Evolutionary conservation across 371 early-diverging fungal species (phyloP).

Genomic region (Zychaea mexicana): DNA sequence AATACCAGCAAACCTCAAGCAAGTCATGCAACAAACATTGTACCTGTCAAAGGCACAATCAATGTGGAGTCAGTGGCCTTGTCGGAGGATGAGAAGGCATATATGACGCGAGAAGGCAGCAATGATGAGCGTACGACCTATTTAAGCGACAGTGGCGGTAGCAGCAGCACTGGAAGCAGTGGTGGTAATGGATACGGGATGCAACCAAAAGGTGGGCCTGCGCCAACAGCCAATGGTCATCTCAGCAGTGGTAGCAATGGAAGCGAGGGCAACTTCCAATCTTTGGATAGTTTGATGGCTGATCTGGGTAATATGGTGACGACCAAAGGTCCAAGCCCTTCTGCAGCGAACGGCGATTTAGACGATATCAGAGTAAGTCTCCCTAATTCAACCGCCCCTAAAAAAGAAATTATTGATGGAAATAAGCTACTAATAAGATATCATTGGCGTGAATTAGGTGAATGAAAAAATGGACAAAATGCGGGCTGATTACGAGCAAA

Average conservation of each 20-base stretch:
- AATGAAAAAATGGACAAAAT: slow-evolving; percentile 25
- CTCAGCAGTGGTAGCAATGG: slow-evolving; percentile 26
- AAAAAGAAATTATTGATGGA: not conserved
- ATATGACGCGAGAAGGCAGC: not conserved
- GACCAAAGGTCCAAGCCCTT: not conserved
- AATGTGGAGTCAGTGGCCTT: slow-evolving; percentile 37
- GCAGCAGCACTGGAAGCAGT: slow-evolving; percentile 4
- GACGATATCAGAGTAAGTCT: not conserved
- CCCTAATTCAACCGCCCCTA: not conserved
- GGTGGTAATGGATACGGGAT: not conserved
- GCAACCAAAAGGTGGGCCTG: not conserved
- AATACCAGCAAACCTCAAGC: slow-evolving; percentile 26
- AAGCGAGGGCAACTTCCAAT: slow-evolving; percentile 56
- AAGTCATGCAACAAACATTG: slow-evolving; percentile 48
- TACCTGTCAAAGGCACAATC: slow-evolving; percentile 53
- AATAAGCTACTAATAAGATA: not conserved
- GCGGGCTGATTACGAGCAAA: slow-evolving; percentile 62
- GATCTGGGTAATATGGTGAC: slow-evolving; percentile 77
- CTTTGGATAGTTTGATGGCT: slow-evolving; percentile 82
- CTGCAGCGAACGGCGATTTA: not conserved
- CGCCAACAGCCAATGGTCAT: slow-evolving; percentile 7
- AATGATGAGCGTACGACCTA: slow-evolving; percentile 8
- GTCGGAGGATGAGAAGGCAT: slow-evolving; percentile 30
- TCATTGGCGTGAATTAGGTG: slow-evolving; percentile 2
- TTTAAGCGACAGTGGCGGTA: not conserved